Evolutionary conservation across 192 early-diverging fungal genomes (phyloP).

Genomic region (Rhizophagus clarus): DNA sequence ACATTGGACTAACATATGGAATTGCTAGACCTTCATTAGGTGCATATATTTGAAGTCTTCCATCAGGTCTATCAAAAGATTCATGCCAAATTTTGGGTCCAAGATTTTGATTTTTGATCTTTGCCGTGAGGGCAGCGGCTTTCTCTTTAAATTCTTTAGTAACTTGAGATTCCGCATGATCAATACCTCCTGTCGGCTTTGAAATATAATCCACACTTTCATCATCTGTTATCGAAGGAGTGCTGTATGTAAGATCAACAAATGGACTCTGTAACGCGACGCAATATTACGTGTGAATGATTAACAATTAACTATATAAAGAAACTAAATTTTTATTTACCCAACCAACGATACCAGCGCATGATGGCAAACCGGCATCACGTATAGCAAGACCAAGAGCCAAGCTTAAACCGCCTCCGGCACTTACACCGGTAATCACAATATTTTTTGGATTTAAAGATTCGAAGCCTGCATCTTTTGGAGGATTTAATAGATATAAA

Average conservation of each 20-base stretch:
- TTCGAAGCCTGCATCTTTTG: too few species aligned
- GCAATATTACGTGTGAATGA: neutral
- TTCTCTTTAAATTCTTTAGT: conserved; percentile 4
- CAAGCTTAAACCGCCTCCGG: conserved; percentile 50
- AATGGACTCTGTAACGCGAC: conserved; percentile 5
- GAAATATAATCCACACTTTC: conserved; percentile 47
- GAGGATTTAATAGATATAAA: too few species aligned
- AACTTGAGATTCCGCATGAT: conserved; percentile 31
- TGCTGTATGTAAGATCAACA: conserved; percentile 52
- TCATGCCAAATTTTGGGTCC: too few species aligned
- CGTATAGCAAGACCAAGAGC: too few species aligned
- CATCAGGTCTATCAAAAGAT: too few species aligned
- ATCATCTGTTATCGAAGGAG: conserved; percentile 40
- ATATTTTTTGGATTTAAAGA: conserved; percentile 40
- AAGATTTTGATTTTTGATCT: conserved; percentile 24
- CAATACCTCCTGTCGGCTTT: conserved; percentile 12
- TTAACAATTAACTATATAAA: neutral
- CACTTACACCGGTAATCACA: conserved; percentile 68
- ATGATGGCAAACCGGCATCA: too few species aligned
- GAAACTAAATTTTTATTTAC: conserved; percentile 3
- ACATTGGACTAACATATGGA: conserved; percentile 35
- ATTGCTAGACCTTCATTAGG: conserved; percentile 8
- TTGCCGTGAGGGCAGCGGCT: conserved; percentile 18
- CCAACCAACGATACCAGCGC: conserved; percentile 37
- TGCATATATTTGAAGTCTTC: too few species aligned